Evolutionary conservation across 2,329 filamentous ascomycete species (phyloP).

Genomic region (Fusarium newnesense): DNA sequence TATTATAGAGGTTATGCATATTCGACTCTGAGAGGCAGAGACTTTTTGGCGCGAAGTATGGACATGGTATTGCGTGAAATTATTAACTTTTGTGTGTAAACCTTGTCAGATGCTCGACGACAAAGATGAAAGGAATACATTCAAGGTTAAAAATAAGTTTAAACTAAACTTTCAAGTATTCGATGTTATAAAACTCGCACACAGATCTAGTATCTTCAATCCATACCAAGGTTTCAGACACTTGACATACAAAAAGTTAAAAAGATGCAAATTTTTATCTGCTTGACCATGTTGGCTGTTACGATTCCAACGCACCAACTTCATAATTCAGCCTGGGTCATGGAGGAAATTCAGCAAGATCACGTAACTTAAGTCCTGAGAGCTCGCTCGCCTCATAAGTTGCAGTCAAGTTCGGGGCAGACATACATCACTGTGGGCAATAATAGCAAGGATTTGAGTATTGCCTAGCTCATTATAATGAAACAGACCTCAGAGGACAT

Average conservation of each 20-base stretch:
- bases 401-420: neutral
- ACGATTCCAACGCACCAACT: neutral
- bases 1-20: no score
- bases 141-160: accelerated
- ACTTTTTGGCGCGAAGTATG: accelerated
- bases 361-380: accelerated
- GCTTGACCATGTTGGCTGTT: neutral
- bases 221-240: neutral
- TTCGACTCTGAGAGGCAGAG: accelerated
- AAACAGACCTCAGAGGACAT: accelerated
- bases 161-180: accelerated
- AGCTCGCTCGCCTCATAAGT: neutral
- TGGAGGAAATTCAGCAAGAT: neutral
- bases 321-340: neutral
- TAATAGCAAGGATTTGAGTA: no score
- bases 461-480: no score
- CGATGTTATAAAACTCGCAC: neutral
- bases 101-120: accelerated
- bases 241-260: neutral
- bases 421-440: no score
- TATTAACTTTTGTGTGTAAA: accelerated
- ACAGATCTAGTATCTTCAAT: neutral
- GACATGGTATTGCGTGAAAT: accelerated
- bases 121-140: accelerated
- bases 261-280: accelerated